Evolutionary conservation across 2,329 filamentous ascomycete genomes (phyloP), one percentile per base, ranked within the genome.

Genomic region (Didymella keratinophila): DNA sequence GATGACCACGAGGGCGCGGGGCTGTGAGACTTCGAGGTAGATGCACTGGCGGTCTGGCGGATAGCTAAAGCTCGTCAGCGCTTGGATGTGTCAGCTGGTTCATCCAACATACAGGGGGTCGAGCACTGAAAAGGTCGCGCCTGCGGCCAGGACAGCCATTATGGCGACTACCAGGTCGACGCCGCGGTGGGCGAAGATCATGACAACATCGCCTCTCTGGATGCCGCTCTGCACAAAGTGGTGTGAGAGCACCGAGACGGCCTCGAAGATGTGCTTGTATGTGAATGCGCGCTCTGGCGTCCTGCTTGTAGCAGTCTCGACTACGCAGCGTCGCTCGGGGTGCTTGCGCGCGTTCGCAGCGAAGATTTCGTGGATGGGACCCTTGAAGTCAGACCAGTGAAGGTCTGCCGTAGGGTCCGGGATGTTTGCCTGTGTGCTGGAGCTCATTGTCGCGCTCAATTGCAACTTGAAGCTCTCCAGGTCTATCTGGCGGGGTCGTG

Each of bases 211-310:
- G 9, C 92, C 93, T 66, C 87, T 82, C 58, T 87, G 83, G 63
- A 92, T 83, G 57, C 93, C 93, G 69, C 87, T 83, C 49, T 89
- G 82, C 52, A 90, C 85, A 20, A 97, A 83, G 72, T 96, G 86
- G 78, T 96, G 88, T 21, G 92, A 91, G 7, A 97, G 77, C 18
- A 87, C 83, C 74, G 96, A 96, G 28, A 91, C 90, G 0, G 89
- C 89, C 79, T 97, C 90, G 72, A 93, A 85, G 72, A 98, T 97
- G 71, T 96, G 91, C 64, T 82, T 82, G 76, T 97, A 98, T 23
- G 88, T 94, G 77, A 95, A 97, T 47, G 78, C 79, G 62, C 91
- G 83, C 73, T 87, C 81, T 8, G 87, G 83, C 2, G 82, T 80
- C 28, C 71, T 77, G 49, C 69, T 74, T 1, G 82, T 83, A 5